phyloP scores from a whole-genome alignment of 345 rosid genomes.

The Carallia pectinifolia region DNA sequence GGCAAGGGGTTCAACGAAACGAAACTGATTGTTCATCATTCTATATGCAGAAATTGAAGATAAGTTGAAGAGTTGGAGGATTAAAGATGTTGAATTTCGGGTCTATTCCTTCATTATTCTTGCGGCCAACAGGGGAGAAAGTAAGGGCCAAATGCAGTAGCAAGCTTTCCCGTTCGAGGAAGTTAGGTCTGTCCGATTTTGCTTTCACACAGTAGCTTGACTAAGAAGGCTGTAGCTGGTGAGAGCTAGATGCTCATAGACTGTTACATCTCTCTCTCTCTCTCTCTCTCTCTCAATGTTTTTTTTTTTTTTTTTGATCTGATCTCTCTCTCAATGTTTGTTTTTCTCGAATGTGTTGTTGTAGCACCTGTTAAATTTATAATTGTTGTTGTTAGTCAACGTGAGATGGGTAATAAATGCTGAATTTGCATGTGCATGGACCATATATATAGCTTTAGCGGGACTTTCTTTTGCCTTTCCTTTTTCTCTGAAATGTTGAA shows the following conservation, averaged over 20 bases:
- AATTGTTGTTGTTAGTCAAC: slow-evolving; percentile 40
- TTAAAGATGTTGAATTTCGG: neutral
- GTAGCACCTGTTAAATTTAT: slow-evolving; percentile 54
- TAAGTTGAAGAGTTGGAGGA: slow-evolving; percentile 12
- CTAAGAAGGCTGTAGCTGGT: slow-evolving; percentile 31
- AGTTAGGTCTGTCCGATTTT: slow-evolving; percentile 13
- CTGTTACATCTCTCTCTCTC: slow-evolving; percentile 23
- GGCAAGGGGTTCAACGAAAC: neutral
- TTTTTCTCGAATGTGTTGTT: slow-evolving; percentile 32
- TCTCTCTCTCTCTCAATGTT: neutral
- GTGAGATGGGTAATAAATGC: slow-evolving; percentile 56
- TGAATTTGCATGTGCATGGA: slow-evolving; percentile 37
- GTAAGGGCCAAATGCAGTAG: neutral
- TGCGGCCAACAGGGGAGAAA: slow-evolving; percentile 17
- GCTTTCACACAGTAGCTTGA: slow-evolving; percentile 30
- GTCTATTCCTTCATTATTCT: slow-evolving; percentile 2
- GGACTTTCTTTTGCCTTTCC: slow-evolving; percentile 5
- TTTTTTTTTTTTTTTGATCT: too few relatives aligned
- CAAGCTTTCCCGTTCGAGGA: neutral
- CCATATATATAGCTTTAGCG: slow-evolving; percentile 22
- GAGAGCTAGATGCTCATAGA: slow-evolving; percentile 31
- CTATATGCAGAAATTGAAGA: slow-evolving; percentile 8
- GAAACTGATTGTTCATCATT: slow-evolving; percentile 10
- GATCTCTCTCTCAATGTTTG: slow-evolving; percentile 6
- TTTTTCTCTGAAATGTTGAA: slow-evolving; percentile 22